A percentile compares a stretch with the other conserved stretches of the same genome.
Conservation (phyloP, 768 basidiomycete species). For the Lactarius quietus region DNA sequence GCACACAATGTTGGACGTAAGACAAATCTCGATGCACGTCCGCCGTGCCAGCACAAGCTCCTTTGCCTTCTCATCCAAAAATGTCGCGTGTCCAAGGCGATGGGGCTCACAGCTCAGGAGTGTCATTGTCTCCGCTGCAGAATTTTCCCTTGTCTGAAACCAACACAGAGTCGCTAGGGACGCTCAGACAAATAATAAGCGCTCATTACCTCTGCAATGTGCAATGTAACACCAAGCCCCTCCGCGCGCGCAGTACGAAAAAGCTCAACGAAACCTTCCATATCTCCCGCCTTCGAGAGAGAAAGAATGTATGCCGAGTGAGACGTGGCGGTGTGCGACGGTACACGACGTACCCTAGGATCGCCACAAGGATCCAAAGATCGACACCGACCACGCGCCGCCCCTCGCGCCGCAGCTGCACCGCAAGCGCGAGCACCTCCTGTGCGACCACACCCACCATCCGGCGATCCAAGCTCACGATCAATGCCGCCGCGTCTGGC, state of each 20-base stretch:
- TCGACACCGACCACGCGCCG: conserved; percentile 73
- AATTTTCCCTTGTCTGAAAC: conserved; percentile 44
- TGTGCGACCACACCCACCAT: conserved; percentile 51
- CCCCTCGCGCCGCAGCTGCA: conserved; percentile 50
- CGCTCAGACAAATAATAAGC: not conserved
- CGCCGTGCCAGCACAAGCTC: conserved; percentile 52
- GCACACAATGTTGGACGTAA: conserved; percentile 73
- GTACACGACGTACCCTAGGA: conserved; percentile 40
- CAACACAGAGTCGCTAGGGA: not conserved
- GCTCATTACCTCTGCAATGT: conserved; percentile 68
- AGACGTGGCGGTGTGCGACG: not conserved
- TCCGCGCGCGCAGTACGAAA: conserved; percentile 53
- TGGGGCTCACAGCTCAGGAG: conserved; percentile 62
- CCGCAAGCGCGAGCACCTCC: conserved; percentile 59
- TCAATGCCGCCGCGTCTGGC: conserved; percentile 49
- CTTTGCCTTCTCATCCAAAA: conserved; percentile 59
- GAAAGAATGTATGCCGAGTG: not conserved
- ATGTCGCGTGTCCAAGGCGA: conserved; percentile 79
- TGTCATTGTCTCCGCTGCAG: conserved; percentile 53
- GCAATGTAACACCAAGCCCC: conserved; percentile 71
- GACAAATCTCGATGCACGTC: conserved; percentile 73
- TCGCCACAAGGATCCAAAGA: conserved; percentile 84
- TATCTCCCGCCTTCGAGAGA: conserved; percentile 47
- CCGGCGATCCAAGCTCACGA: conserved; percentile 72
- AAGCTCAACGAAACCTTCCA: conserved; percentile 46